phyloP scores from a whole-genome alignment of 2,329 filamentous ascomycete species.

The Neopestalotiopsis sp. region DNA sequence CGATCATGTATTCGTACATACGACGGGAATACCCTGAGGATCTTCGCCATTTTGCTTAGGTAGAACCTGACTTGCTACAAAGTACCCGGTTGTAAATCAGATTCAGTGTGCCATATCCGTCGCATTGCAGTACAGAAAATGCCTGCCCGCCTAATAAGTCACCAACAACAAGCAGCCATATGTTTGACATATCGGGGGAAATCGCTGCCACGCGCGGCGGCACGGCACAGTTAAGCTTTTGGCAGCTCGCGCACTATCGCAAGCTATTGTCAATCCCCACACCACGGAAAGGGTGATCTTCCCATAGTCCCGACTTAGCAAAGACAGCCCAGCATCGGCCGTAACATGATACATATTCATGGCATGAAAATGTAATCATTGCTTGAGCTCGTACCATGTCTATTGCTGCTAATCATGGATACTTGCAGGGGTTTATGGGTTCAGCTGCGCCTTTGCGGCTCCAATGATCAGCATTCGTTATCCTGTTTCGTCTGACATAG shows the following conservation, averaged over 20 bases:
- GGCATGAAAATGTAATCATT: neutral
- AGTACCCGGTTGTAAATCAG: too few relatives aligned
- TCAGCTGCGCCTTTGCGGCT: slow-evolving; percentile 1
- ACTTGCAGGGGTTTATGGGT: neutral
- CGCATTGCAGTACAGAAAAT: too few relatives aligned
- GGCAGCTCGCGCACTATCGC: neutral
- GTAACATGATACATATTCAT: neutral
- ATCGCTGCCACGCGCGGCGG: neutral
- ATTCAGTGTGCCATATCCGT: too few relatives aligned
- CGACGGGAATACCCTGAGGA: too few relatives aligned
- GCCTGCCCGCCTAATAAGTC: neutral
- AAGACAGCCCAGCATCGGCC: neutral
- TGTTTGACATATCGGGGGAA: neutral
- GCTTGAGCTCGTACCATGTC: neutral
- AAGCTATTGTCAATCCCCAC: slow-evolving; percentile 1
- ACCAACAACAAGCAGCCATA: neutral
- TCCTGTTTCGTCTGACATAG: neutral
- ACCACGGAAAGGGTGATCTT: neutral
- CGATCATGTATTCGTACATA: neutral
- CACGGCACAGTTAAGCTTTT: neutral
- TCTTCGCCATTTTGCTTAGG: too few relatives aligned
- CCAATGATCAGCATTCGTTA: neutral
- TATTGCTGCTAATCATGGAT: too few relatives aligned
- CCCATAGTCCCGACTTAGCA: neutral
- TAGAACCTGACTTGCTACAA: too few relatives aligned